Evolutionary conservation across 176 grass and related monocot species (phyloP), one percentile per base, ranked within the genome.

Genomic region (Aegilops bicornis): DNA sequence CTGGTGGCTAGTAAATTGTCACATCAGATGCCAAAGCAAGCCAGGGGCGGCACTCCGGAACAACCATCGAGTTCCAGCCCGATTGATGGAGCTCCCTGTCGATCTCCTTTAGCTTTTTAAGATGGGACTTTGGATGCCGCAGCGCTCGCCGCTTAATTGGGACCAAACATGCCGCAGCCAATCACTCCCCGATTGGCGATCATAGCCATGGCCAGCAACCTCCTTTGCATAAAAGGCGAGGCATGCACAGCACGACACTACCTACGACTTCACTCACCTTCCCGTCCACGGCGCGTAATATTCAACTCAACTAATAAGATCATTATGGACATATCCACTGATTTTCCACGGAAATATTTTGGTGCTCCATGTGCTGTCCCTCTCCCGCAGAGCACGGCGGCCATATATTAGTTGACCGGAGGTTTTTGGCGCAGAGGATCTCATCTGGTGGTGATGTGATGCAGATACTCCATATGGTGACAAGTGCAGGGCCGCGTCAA

Each of bases 41-140:
- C 69, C 37, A 68, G 60, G 75, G 81, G 67, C 69, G 64, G 36
- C 84, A 84, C 69, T 77, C 82, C 50, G 80, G 63, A 91, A 85
- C 82, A 82, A 84, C 83, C 63, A 91, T 91, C 82, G 39, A 85
- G 84, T 82, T 91, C 86, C 89, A 91, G 86, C 82, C 69, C 63
- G 63, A 88, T 77, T 85, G 86, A 88, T 91, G 81, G 86, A 91
- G 70, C 77, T 88, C 82, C 77, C 54, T 88, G 86, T 85, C n/a
- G n/a, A n/a, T n/a, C 62, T 64, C 86, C 84, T 90, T 90, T 23
- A 71, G 77, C 86, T 88, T 91, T 91, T 91, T 82, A 77, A 70
- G 75, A 85, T 27, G 82, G 63, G 86, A 85, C 86, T 88, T 91
- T 88, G 85, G 85, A 85, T 91, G 85, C 89, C 81, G 85, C 85